Base-by-base conservation (phyloP, 2,329 filamentous ascomycete species). In the Huntiella omanensis region DNA sequence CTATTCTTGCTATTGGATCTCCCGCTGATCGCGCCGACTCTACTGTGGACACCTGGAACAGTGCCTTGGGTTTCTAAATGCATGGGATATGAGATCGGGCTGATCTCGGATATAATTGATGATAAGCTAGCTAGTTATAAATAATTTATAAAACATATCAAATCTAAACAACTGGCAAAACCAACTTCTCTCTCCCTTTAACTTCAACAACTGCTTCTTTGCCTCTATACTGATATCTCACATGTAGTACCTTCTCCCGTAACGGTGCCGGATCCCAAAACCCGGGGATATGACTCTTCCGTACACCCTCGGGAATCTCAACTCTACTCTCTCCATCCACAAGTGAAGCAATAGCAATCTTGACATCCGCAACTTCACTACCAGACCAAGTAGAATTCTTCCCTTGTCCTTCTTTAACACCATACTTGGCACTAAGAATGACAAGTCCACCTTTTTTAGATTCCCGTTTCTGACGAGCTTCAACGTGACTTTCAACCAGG, bases 211-310 rank as follows among this genome's bases (percentile, higher is more conserved):
- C 39, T 6, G 28, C 33, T 15, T 47, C 44, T 35, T 40, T 44
- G 8, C 48, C 48, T 15, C 48, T 36, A 11, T 49, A 68, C 15
- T 60, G 48, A 50, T 70, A 71, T 47, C 62, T 57, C 12, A 71
- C 63, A 40, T 61, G 60, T 41, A 71, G 56, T 33, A 63, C 59
- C 60, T 71, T 71, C 15, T 58, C 58, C 33, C 55, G 54, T 33
- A 55, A 54, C 4, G 67, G 68, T 10, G 61, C 62, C 12, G 68
- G 68, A 47, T 71, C 68, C 64, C 67, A 70, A 54, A 71, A 71
- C 1, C 68, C 68, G 0, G 67, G 57, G 22, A 71, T 53, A 33
- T 62, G 58, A 39, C 59, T 61, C 58, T 69, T 68, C 43, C 59
- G 54, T 44, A 69, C 53, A 0, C 64, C 63, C 2, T 47, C 46